Evolutionary conservation across 306 rosid species (phyloP).

Genomic region (Delonix regia): DNA sequence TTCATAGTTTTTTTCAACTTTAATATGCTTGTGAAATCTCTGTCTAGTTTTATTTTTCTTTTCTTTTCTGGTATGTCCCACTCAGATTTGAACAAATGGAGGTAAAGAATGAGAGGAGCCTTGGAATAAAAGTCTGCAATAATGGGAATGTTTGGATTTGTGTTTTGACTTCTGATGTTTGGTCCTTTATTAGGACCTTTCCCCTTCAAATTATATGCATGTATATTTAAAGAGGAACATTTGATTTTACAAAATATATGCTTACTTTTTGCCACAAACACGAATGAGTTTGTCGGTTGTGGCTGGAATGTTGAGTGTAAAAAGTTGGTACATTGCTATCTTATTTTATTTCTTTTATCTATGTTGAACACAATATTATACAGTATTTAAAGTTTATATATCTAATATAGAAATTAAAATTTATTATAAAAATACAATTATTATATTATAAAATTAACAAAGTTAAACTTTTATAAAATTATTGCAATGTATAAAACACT

Average conservation of each 20-base stretch:
- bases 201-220: background rate
- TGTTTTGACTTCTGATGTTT: background rate
- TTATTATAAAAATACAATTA: no score
- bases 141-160: background rate
- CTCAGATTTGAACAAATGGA: background rate
- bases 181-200: slow-evolving; percentile 10
- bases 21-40: background rate
- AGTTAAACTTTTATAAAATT: no score
- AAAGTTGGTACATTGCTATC: no score
- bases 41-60: background rate
- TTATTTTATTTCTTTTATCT: no score
- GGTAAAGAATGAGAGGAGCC: background rate
- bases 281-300: background rate
- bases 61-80: background rate
- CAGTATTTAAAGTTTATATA: no score
- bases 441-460: no score
- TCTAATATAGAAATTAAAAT: no score
- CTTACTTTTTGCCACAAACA: background rate
- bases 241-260: slow-evolving; percentile 1
- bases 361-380: no score
- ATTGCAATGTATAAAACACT: no score
- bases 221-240: slow-evolving; percentile 1
- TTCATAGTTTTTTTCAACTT: background rate
- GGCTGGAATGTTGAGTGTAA: background rate
- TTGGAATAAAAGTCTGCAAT: background rate